Evolutionary conservation across 2,329 filamentous ascomycete species (phyloP).

Genomic region (Chaetomium sp.): DNA sequence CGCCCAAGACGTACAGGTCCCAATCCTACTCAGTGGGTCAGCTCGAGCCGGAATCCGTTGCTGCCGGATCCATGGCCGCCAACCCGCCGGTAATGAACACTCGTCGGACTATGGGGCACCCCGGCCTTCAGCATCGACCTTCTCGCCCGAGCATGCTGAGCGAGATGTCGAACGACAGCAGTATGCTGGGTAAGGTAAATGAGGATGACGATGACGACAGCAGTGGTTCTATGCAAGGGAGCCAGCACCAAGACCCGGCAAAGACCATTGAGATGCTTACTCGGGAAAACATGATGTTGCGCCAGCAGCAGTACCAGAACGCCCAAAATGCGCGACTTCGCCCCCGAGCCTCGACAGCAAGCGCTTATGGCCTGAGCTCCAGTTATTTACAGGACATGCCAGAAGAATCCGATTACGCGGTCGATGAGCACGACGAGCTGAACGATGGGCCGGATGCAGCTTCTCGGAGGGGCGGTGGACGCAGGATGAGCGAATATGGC

Average conservation of each 20-base stretch:
- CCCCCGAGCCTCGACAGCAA: constrained; percentile 51
- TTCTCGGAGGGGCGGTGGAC: constrained; percentile 39
- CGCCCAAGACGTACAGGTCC: constrained; percentile 87
- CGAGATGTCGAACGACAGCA: constrained; percentile 59
- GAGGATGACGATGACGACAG: constrained; percentile 56
- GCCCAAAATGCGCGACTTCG: constrained; percentile 50
- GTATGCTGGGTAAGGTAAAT: constrained; percentile 59
- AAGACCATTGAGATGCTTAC: constrained; percentile 58
- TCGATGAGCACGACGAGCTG: constrained; percentile 62
- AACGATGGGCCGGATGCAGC: constrained; percentile 46
- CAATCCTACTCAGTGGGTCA: constrained; percentile 96
- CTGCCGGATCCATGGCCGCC: constrained; percentile 35
- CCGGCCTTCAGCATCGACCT: constrained; percentile 71
- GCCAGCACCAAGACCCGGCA: constrained; percentile 49
- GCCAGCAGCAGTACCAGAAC: constrained; percentile 43
- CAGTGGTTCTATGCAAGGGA: constrained; percentile 49
- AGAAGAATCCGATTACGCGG: constrained; percentile 64
- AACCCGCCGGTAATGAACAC: constrained; percentile 45
- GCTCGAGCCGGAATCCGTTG: constrained; percentile 59
- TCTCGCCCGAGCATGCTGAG: constrained; percentile 73
- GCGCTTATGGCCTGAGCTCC: constrained; percentile 47
- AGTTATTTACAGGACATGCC: constrained; percentile 56
- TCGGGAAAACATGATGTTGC: constrained; percentile 56
- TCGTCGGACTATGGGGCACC: constrained; percentile 50
- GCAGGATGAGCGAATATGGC: constrained; percentile 54